Base-by-base conservation (phyloP, 2,329 filamentous ascomycete genomes). In the Apiospora arundinis region DNA sequence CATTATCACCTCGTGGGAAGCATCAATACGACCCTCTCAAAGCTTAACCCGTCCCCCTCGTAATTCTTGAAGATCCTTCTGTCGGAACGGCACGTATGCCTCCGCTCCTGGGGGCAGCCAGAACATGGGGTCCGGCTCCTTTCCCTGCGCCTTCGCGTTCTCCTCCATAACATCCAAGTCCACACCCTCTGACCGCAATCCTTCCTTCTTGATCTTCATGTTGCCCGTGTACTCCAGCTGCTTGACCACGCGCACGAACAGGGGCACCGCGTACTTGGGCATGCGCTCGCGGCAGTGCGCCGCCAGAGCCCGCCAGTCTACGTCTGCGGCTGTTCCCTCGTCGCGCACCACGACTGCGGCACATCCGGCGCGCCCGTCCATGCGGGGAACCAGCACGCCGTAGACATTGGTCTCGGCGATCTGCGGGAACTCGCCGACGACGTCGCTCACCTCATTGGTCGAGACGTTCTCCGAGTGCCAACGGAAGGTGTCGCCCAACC, bases 401-500 rank as follows among this genome's bases (percentile, higher is more conserved):
- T 85, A 85, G 8, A 83, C 83, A 66, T 83, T 85, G 12, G 81
- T 78, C 73, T 84, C 83, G 25, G 81, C 81, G 7, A 85, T 76
- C 65, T 83, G 80, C 1, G 80, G 77, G 69, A 79, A 83, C n/a
- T 75, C 75, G 42, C 83, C 82, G 1, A 85, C 68, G 48, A 82
- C 79, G 69, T 85, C 82, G 60, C 79, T 76, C 12, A 86, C 83
- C 75, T 85, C 83, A 67, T 81, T 82, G 6, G 84, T 85, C 1
- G 83, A 84, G 4, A 85, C 82, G 74, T 86, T 85, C 74, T 85
- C 83, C 3, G 82, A 82, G 72, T 81, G 83, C 92, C 92, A 93
- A 46, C 92, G 86, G 81, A 91, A 94, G 0, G 92, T 94, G 78
- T 94, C 92, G 1, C 92, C 92, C 1, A 93, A 85, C 1, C 82